A percentile compares a stretch with the other conserved stretches of the same genome.
Evolutionary conservation across 2,329 filamentous ascomycete genomes (phyloP).

Genomic region (Fusarium pseudograminearum): DNA sequence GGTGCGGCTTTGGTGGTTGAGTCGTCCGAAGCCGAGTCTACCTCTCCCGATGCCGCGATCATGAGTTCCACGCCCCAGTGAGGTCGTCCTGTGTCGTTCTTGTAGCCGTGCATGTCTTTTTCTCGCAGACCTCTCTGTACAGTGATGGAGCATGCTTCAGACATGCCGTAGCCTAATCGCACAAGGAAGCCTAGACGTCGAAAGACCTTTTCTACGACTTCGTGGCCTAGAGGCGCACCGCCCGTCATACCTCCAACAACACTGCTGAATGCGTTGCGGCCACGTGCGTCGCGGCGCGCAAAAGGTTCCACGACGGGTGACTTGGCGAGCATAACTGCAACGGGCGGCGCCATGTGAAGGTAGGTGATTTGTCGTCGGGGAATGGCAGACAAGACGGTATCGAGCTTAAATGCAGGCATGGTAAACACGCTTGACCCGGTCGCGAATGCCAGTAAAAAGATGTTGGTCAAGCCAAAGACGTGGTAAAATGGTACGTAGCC

Average conservation of each 20-base stretch:
- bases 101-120: conserved; percentile 57
- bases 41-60: conserved; percentile 64
- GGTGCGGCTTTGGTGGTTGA: conserved; percentile 51
- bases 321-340: conserved; percentile 77
- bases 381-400: conserved; percentile 71
- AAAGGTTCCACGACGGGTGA: conserved; percentile 74
- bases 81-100: conserved; percentile 72
- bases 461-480: conserved; percentile 69
- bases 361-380: conserved; percentile 73
- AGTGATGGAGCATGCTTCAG: conserved; percentile 75
- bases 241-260: conserved; percentile 68
- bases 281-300: conserved; percentile 58
- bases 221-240: conserved; percentile 71
- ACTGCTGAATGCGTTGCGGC: conserved; percentile 67
- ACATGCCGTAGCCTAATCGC: conserved; percentile 79
- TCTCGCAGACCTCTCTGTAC: conserved; percentile 68
- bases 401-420: conserved; percentile 77
- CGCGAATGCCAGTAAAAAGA: conserved; percentile 67
- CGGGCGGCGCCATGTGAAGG: conserved; percentile 75
- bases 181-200: conserved; percentile 65
- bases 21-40: conserved; percentile 42
- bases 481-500: conserved; percentile 80
- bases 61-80: conserved; percentile 77
- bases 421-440: conserved; percentile 71
- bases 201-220: conserved; percentile 70